These are phyloP conservation scores for Hanseniaspora pseudoguilliermondii DNA, from an alignment of 805 yeast species.

Conservation along the genomic window DNA sequence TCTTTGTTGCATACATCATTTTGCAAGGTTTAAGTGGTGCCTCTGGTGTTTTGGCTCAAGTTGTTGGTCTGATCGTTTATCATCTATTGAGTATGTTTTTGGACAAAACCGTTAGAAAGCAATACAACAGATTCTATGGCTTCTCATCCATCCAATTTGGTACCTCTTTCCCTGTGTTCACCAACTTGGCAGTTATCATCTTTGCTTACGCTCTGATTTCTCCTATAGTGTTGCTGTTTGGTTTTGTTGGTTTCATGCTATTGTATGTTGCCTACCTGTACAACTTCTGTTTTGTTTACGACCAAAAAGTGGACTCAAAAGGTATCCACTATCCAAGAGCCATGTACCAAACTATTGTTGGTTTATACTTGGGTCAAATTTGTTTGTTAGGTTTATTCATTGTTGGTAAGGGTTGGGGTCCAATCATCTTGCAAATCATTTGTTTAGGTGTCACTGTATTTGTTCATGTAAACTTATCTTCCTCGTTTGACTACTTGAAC, in stretches of 20 bases:
- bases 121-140: conserved; percentile 44
- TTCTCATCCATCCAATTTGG: conserved; percentile 56
- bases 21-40: conserved; percentile 57
- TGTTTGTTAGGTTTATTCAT: conserved; percentile 77
- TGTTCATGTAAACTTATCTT: conserved; percentile 49
- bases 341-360: conserved; percentile 73
- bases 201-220: conserved; percentile 62
- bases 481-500: conserved; percentile 54
- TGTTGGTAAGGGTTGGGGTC: conserved; percentile 93
- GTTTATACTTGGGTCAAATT: conserved; percentile 75
- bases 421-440: conserved; percentile 62
- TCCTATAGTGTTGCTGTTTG: conserved; percentile 69
- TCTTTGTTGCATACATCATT: conserved; percentile 53
- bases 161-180: conserved; percentile 61
- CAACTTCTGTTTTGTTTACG: conserved; percentile 58
- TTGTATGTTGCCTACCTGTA: conserved; percentile 68
- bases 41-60: conserved; percentile 53
- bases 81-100: conserved; percentile 44
- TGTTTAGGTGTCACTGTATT: conserved; percentile 53
- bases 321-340: conserved; percentile 85
- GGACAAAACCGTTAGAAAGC: conserved; percentile 57
- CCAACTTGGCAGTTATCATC: conserved; percentile 56
- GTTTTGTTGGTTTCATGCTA: conserved; percentile 54
- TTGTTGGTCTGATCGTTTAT: conserved; percentile 44
- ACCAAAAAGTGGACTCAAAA: conserved; percentile 57